These are phyloP conservation scores for Furcasterigmium furcatum DNA, from an alignment of 2,329 filamentous ascomycete genomes.

Conservation along the genomic window DNA sequence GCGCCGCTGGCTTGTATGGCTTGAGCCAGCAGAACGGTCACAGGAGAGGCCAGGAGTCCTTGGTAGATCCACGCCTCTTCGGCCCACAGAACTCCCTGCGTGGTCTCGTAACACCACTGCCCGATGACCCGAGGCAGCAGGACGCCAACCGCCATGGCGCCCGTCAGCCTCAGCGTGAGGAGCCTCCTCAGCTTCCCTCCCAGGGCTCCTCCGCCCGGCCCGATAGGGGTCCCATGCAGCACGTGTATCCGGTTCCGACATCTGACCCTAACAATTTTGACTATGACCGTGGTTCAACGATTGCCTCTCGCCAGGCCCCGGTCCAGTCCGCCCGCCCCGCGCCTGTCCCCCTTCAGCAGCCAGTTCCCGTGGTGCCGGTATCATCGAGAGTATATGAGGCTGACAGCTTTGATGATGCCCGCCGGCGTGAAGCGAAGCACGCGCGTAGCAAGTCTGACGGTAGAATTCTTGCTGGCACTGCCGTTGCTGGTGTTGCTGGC, in stretches of 20 bases:
- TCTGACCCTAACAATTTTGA: conserved; percentile 64
- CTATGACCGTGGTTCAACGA: conserved; percentile 46
- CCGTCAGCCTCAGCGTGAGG: conserved; percentile 31
- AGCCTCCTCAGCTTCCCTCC: conserved; percentile 20
- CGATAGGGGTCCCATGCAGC: conserved; percentile 44
- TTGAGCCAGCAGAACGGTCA: conserved; percentile 37
- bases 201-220: conserved; percentile 28
- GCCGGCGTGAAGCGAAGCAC: conserved; percentile 25
- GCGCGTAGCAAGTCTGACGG: conserved; percentile 28
- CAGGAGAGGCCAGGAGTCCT: conserved; percentile 31
- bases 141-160: conserved; percentile 41
- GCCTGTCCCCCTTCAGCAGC: conserved; percentile 75
- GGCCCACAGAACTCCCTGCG: conserved; percentile 60
- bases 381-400: conserved; percentile 65
- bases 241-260: conserved; percentile 64
- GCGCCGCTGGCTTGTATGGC: conserved; percentile 44
- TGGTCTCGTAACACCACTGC: conserved; percentile 22
- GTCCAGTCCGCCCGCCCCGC: conserved; percentile 46
- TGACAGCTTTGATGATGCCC: conserved; percentile 32
- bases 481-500: conserved; percentile 45
- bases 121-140: not conserved
- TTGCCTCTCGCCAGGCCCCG: conserved; percentile 36
- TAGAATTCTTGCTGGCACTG: conserved; percentile 37
- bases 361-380: conserved; percentile 74
- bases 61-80: conserved; percentile 57